phyloP scores from a whole-genome alignment of 257 asterid genomes.

The Nicotiana paniculata region DNA sequence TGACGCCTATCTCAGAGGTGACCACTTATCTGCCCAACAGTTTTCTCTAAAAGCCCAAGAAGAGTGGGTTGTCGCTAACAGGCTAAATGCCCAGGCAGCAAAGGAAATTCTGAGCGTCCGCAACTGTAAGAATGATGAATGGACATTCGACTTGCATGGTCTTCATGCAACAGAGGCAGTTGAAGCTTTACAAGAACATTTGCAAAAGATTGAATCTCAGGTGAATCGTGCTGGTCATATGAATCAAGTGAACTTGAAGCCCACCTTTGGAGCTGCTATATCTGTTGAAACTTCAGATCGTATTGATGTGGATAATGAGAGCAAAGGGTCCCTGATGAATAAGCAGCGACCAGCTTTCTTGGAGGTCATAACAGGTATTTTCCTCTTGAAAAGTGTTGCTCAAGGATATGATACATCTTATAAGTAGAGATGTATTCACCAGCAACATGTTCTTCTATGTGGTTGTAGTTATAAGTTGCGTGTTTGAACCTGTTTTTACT shows the following conservation, averaged over 20 bases:
- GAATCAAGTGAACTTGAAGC: slow-evolving; percentile 19
- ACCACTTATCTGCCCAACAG: slow-evolving; percentile 55
- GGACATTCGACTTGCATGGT: slow-evolving; percentile 95
- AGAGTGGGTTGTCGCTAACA: slow-evolving; percentile 67
- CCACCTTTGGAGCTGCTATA: slow-evolving; percentile 21
- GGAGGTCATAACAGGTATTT: slow-evolving; percentile 87
- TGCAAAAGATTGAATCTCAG: slow-evolving; percentile 50
- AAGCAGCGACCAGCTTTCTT: slow-evolving; percentile 40
- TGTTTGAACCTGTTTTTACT: neutral
- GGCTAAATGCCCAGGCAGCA: slow-evolving; percentile 79
- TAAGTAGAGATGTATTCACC: neutral
- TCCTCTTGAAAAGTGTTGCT: slow-evolving; percentile 6
- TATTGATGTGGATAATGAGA: slow-evolving; percentile 21
- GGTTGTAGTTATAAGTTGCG: neutral
- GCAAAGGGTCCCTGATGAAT: slow-evolving; percentile 24
- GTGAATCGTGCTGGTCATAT: slow-evolving; percentile 17
- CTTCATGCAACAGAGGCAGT: slow-evolving; percentile 91
- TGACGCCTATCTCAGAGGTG: slow-evolving; percentile 75
- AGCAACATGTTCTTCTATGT: neutral
- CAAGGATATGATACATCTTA: neutral
- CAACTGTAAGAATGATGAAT: slow-evolving; percentile 56
- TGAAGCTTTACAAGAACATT: slow-evolving; percentile 62
- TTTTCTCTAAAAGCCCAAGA: slow-evolving; percentile 64
- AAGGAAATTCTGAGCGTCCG: slow-evolving; percentile 54
- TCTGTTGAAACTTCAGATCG: slow-evolving; percentile 21